Conservation (phyloP, 345 rosid species). For the Citrus maxima region DNA sequence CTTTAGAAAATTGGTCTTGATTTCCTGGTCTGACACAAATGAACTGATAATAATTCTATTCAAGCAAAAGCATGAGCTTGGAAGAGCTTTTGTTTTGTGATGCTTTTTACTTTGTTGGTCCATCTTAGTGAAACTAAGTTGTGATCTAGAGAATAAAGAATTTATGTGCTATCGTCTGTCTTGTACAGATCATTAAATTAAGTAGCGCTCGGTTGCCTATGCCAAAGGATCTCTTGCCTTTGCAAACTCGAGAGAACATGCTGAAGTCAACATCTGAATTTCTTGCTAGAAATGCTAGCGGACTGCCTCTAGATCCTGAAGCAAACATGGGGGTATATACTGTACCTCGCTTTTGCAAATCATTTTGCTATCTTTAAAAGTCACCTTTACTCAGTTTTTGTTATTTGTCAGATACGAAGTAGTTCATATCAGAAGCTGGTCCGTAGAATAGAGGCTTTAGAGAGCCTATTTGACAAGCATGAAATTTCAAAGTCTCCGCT, state of each 20-base stretch:
- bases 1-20: neutral
- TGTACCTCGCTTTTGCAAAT: neutral
- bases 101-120: neutral
- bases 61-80: neutral
- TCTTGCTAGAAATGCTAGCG: constrained; percentile 69
- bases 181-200: constrained; percentile 61
- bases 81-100: neutral
- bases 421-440: constrained; percentile 73
- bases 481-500: constrained; percentile 89
- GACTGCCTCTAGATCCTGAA: constrained; percentile 83
- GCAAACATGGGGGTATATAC: constrained; percentile 74
- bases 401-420: constrained; percentile 58
- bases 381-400: neutral
- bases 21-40: neutral
- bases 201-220: constrained; percentile 77
- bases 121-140: neutral
- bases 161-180: constrained; percentile 20
- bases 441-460: constrained; percentile 82
- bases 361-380: neutral
- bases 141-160: constrained; percentile 6
- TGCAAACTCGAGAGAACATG: constrained; percentile 90
- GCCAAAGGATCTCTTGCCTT: constrained; percentile 76
- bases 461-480: constrained; percentile 80
- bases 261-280: constrained; percentile 77
- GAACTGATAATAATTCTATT: neutral